Evolutionary conservation across 345 rosid genomes (phyloP), one percentile per base, ranked within the genome.

Genomic region (Clarkia xantiana): DNA sequence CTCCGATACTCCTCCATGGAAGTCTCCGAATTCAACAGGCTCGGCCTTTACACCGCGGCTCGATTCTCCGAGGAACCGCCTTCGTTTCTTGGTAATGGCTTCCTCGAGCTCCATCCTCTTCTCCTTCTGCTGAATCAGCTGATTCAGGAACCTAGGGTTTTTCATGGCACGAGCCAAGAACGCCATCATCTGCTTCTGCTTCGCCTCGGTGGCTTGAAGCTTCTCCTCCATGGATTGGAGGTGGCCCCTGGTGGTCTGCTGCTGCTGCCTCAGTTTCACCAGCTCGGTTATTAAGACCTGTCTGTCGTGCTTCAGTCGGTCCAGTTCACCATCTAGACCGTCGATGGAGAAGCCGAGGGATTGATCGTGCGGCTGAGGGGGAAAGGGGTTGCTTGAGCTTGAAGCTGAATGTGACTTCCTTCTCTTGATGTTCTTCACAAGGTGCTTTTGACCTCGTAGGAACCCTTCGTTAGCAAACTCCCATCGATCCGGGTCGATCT

Each of bases 101-200:
- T 81, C 88, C 49, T 74, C 82, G 11, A 76, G 67, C 62, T 77
- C 91, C 57, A 56, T 82, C 51, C 70, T 72, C 46, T 63, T 72
- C 58, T 70, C 77, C 52, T 73, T 79, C 44, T 71, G 81, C n/a
- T 60, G 59, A n/a, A 82, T 20, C 41, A 78, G 48, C 53, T 86
- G 91, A 58, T 69, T 80, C 9, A 90, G 44, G 59, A 83, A 74
- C 0, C 62, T 67, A 0, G 94, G 94, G 38, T 81, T 79, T 58
- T 75, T 70, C 62, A 81, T 75, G 5, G 84, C 95, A 44, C 77
- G 70, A 2, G 79, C 86, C 61, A 84, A 58, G 67, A 89, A 84
- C 2, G 81, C 74, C 94, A 89, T 85, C 94, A 84, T 84, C 45
- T 82, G 89, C 47, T 62, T 79, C 78, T 89, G 95, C 67, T 82